Percentiles rank a stretch among this genome's conserved stretches.
Evolutionary conservation across 148 eudicot species (phyloP).

Genomic region (Amaranthus cruentus): DNA sequence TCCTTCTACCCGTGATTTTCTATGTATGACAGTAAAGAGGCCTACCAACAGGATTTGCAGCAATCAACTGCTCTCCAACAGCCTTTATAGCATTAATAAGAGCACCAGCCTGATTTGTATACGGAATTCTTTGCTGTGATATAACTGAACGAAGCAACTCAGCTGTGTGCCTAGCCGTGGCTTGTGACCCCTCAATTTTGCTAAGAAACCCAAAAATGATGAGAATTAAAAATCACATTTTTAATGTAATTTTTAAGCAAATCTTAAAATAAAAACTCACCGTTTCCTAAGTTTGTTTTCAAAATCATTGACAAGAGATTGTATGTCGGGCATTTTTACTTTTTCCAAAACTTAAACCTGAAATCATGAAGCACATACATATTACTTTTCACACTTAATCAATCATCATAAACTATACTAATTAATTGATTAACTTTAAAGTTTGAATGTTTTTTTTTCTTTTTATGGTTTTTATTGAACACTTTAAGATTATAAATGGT

Average conservation of each 20-base stretch:
- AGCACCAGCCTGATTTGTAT: conserved; percentile 70
- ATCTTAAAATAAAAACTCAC: conserved; percentile 26
- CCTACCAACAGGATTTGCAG: conserved; percentile 90
- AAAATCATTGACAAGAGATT: conserved; percentile 79
- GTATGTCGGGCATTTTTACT: conserved; percentile 66
- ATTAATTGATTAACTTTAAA: too few relatives aligned
- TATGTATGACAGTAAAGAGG: not conserved
- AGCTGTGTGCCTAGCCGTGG: conserved; percentile 80
- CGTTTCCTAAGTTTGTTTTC: conserved; percentile 67
- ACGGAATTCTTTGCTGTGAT: conserved; percentile 83
- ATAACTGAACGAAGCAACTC: conserved; percentile 84
- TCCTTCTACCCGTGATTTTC: not conserved
- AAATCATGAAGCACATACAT: not conserved
- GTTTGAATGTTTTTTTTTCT: too few relatives aligned
- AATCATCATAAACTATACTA: not conserved
- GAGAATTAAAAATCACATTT: not conserved
- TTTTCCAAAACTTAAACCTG: not conserved
- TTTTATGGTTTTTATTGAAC: too few relatives aligned
- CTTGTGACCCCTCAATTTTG: conserved; percentile 87
- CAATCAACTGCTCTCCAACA: conserved; percentile 76
- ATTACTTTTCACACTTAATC: not conserved
- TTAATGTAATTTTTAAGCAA: not conserved
- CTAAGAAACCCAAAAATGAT: conserved; percentile 32
- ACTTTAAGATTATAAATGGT: too few relatives aligned
- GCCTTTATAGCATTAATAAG: conserved; percentile 68